Conservation (phyloP, 805 yeast species). For the Clavispora fructus region DNA sequence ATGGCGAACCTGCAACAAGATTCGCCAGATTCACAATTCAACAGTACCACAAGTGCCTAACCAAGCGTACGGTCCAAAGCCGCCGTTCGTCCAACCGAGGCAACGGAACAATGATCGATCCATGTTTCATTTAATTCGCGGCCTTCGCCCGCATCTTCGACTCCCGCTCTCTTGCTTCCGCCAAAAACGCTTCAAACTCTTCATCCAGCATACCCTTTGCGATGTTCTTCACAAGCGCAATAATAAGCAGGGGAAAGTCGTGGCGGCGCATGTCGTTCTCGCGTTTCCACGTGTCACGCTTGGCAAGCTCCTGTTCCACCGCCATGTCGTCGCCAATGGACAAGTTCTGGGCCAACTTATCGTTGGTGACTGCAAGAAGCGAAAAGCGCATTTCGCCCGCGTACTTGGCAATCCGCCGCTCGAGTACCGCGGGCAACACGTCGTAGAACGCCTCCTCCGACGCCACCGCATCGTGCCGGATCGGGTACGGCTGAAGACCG, state of each 20-base stretch:
- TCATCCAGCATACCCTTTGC: constrained; percentile 29
- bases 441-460: constrained; percentile 37
- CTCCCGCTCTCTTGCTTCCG: constrained; percentile 14
- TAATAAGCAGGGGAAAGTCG: constrained; percentile 48
- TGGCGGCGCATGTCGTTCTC: constrained; percentile 53
- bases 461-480: constrained; percentile 41
- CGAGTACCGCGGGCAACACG: constrained; percentile 41
- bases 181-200: constrained; percentile 31
- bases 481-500: constrained; percentile 54
- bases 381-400: constrained; percentile 52
- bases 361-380: constrained; percentile 47
- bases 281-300: constrained; percentile 47
- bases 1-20: no score
- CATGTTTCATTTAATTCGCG: no score
- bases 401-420: constrained; percentile 42
- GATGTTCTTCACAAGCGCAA: constrained; percentile 40
- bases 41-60: no score
- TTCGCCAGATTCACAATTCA: no score
- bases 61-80: no score
- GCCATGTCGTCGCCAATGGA: constrained; percentile 37
- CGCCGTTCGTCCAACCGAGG: no score
- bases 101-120: no score
- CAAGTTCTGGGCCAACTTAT: constrained; percentile 36
- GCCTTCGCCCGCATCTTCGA: neutral
- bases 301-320: constrained; percentile 35